Percentiles rank a stretch among this genome's conserved stretches.
Conservation (phyloP, 371 early-diverging fungal species). For the Saksenaea oblongispora region DNA sequence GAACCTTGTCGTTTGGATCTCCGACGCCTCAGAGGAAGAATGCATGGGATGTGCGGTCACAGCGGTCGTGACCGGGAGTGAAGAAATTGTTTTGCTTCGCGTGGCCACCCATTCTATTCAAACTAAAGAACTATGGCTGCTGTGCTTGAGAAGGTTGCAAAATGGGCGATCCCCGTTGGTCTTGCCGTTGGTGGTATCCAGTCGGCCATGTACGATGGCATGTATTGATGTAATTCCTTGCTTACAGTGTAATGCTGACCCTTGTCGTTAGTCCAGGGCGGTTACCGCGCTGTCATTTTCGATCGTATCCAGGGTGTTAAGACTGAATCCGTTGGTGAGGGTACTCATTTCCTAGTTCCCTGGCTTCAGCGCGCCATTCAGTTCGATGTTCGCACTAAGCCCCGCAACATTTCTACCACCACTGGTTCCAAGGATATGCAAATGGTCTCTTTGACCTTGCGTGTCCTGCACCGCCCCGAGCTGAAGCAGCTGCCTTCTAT, state of each 20-base stretch:
- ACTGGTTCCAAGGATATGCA: conserved; percentile 91
- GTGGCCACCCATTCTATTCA: not conserved
- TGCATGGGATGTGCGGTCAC: no score
- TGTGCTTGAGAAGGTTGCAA: conserved; percentile 61
- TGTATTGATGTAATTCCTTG: conserved; percentile 13
- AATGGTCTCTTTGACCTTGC: conserved; percentile 90
- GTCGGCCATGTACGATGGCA: conserved; percentile 93
- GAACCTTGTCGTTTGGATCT: no score
- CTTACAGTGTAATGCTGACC: not conserved
- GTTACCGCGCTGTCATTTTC: conserved; percentile 95
- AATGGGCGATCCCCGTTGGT: conserved; percentile 69
- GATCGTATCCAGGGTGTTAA: conserved; percentile 94
- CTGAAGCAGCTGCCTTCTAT: conserved; percentile 75
- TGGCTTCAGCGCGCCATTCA: conserved; percentile 84
- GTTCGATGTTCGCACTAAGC: conserved; percentile 92
- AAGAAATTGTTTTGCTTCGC: not conserved
- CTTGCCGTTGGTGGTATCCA: conserved; percentile 69
- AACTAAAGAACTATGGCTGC: conserved; percentile 45
- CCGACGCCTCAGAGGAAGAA: no score
- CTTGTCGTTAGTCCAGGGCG: conserved; percentile 83
- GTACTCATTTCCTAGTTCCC: conserved; percentile 97
- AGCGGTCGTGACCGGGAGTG: no score
- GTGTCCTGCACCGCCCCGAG: conserved; percentile 94
- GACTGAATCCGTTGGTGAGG: conserved; percentile 79
- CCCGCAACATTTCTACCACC: conserved; percentile 96